phyloP scores from a whole-genome alignment of 2,329 filamentous ascomycete species.

The Fonsecaea pugnacius region DNA sequence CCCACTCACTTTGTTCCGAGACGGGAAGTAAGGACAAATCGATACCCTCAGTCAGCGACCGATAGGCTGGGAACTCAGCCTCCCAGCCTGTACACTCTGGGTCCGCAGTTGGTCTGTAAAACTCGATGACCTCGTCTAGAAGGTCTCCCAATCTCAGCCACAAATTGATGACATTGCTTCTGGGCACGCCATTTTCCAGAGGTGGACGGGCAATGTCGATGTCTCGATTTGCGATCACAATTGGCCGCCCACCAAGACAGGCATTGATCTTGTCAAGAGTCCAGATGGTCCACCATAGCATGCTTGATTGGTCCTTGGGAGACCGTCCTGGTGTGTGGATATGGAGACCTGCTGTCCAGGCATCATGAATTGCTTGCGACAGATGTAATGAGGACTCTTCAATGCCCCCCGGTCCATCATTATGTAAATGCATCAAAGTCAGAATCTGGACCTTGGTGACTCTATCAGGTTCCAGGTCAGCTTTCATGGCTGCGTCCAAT shows the following conservation, averaged over 20 bases:
- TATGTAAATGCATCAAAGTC: conserved; percentile 48
- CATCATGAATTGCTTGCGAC: conserved; percentile 48
- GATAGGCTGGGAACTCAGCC: conserved; percentile 45
- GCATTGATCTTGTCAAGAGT: conserved; percentile 50
- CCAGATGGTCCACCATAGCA: conserved; percentile 49
- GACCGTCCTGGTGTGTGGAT: conserved; percentile 44
- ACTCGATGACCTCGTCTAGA: conserved; percentile 46
- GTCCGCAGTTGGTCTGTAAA: conserved; percentile 45
- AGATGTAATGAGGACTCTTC: conserved; percentile 48
- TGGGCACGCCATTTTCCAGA: conserved; percentile 21
- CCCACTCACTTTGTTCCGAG: conserved; percentile 29
- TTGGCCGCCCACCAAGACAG: conserved; percentile 47
- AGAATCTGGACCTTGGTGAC: conserved; percentile 46
- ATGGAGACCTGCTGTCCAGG: conserved; percentile 47
- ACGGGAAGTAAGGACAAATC: conserved; percentile 19
- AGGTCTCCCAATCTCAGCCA: conserved; percentile 47
- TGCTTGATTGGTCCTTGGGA: conserved; percentile 39
- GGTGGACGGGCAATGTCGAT: conserved; percentile 45
- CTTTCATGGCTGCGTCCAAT: conserved; percentile 45
- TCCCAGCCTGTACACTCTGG: conserved; percentile 45
- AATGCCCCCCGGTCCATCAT: conserved; percentile 47
- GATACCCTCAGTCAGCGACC: conserved; percentile 32
- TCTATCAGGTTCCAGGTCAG: conserved; percentile 45
- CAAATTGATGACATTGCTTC: conserved; percentile 41
- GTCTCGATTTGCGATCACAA: conserved; percentile 47